phyloP scores from a whole-genome alignment of 805 yeast genomes.

The Pichia manshurica region DNA sequence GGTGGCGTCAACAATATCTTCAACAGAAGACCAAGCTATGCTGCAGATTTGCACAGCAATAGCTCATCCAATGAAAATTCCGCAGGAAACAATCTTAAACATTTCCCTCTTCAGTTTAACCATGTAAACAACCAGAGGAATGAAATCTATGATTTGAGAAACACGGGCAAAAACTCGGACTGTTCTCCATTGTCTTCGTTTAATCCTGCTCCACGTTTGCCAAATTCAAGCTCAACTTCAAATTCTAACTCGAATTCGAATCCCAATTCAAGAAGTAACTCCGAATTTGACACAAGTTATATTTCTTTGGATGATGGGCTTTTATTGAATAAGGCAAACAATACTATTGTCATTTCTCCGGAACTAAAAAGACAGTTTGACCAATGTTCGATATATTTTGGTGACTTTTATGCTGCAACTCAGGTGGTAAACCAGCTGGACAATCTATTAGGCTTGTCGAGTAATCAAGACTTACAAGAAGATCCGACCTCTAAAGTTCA shows the following conservation, averaged over 20 bases:
- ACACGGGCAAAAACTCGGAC: conserved; percentile 1
- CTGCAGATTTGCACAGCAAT: conserved; percentile 55
- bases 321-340: conserved; percentile 44
- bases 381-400: conserved; percentile 51
- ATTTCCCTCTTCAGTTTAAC: not conserved
- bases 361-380: conserved; percentile 46
- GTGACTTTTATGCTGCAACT: conserved; percentile 36
- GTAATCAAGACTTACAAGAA: not conserved
- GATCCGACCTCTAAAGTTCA: conserved; percentile 5
- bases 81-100: not conserved
- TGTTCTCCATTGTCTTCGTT: no score
- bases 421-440: conserved; percentile 35
- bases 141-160: conserved; percentile 11
- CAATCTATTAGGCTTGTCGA: conserved; percentile 20
- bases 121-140: conserved; percentile 7
- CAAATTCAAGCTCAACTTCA: conserved; percentile 3
- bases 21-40: conserved; percentile 68
- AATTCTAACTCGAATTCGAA: not conserved
- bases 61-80: not conserved
- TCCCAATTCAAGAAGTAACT: not conserved
- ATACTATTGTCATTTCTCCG: conserved; percentile 49
- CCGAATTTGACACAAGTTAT: conserved; percentile 17
- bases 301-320: conserved; percentile 57
- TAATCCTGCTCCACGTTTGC: conserved; percentile 3
- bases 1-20: conserved; percentile 59